Percentiles rank a stretch among this genome's conserved stretches.
Conservation (phyloP, 495 filamentous ascomycete species). For the Lentithecium fluviatile region DNA sequence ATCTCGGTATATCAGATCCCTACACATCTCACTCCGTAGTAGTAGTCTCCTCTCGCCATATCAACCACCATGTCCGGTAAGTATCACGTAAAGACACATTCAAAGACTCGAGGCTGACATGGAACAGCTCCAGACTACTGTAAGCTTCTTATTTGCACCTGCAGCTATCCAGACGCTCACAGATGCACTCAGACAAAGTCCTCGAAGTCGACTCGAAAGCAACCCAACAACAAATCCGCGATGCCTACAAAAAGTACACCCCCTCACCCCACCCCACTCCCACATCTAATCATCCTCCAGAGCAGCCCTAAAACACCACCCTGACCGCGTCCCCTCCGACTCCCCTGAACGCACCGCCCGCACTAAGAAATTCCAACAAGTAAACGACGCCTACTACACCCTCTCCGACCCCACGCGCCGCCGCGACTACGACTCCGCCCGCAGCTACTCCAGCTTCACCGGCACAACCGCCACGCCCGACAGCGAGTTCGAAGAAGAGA, state of each 20-base stretch:
- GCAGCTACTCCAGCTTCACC: constrained; percentile 50
- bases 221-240: constrained; percentile 79
- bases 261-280: not conserved
- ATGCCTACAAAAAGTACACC: constrained; percentile 83
- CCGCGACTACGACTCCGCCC: constrained; percentile 82
- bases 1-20: not conserved
- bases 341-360: constrained; percentile 79
- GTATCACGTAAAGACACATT: not conserved
- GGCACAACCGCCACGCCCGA: constrained; percentile 38
- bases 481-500: constrained; percentile 54
- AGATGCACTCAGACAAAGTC: constrained; percentile 50
- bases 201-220: constrained; percentile 74
- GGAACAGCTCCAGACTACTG: constrained; percentile 37
- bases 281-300: constrained; percentile 47
- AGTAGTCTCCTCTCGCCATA: not conserved
- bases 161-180: not conserved
- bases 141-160: constrained; percentile 15
- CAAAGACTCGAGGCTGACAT: constrained; percentile 16
- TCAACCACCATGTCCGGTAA: constrained; percentile 25
- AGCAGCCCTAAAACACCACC: constrained; percentile 90
- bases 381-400: constrained; percentile 98
- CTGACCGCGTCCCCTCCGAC: constrained; percentile 82
- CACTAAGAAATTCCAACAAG: constrained; percentile 88
- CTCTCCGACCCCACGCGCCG: constrained; percentile 77
- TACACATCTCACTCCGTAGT: not conserved